These are phyloP conservation scores for Golubevia sp. DNA, from an alignment of 1,284 basidiomycete genomes.

Conservation along the genomic window DNA sequence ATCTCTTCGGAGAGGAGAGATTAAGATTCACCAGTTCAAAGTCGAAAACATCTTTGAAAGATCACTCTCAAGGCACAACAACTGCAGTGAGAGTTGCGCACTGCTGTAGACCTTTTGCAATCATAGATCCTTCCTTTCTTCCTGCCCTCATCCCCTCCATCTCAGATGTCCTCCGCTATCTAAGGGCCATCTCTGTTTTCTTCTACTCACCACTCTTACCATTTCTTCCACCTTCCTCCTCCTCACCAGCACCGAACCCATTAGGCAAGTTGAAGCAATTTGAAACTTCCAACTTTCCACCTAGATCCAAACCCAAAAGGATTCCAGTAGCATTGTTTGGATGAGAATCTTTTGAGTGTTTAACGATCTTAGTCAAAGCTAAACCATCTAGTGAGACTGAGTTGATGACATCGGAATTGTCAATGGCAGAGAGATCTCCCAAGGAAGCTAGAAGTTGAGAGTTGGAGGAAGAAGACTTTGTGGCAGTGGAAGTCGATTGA, in stretches of 20 bases:
- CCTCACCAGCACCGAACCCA: slow-evolving; percentile 19
- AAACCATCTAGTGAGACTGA: slow-evolving; percentile 54
- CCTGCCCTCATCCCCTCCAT: no score
- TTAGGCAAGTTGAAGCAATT: slow-evolving; percentile 52
- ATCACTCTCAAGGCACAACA: not conserved
- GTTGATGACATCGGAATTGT: slow-evolving; percentile 22
- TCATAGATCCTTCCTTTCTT: no score
- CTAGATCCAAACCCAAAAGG: slow-evolving; percentile 54
- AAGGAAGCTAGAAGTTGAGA: no score
- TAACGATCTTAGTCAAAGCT: slow-evolving; percentile 59
- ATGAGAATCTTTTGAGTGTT: slow-evolving; percentile 58
- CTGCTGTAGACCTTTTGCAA: no score
- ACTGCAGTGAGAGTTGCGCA: no score
- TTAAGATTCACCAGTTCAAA: not conserved
- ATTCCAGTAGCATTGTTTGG: slow-evolving; percentile 38
- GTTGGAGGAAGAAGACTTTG: no score
- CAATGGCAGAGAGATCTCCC: not conserved
- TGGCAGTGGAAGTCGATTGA: no score
- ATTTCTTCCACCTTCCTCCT: slow-evolving; percentile 45
- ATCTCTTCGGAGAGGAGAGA: not conserved
- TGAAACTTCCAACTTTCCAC: slow-evolving; percentile 52
- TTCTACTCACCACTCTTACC: slow-evolving; percentile 8
- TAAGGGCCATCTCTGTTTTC: not conserved
- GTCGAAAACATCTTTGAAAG: not conserved
- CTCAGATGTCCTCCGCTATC: not conserved